These are phyloP conservation scores for Aspergillus ruber DNA, from an alignment of 2,329 filamentous ascomycete genomes.

Conservation along the genomic window DNA sequence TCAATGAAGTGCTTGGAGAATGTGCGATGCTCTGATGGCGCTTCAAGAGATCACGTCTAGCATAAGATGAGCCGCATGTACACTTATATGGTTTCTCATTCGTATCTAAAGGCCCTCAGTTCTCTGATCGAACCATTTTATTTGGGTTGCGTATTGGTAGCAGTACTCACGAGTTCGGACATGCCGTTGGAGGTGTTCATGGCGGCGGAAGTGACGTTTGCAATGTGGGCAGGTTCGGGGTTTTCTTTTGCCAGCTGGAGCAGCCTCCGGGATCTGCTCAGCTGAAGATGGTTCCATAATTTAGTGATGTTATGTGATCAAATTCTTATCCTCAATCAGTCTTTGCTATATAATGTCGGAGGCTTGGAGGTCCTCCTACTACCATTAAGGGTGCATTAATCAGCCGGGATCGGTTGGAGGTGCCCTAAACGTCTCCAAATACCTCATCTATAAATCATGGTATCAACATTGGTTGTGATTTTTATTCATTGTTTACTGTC, in stretches of 20 bases:
- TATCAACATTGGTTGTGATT: too few species aligned
- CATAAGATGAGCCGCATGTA: constrained; percentile 9
- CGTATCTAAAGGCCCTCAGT: not conserved
- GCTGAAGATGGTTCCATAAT: not conserved
- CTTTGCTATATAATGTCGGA: too few species aligned
- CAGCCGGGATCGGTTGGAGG: too few species aligned
- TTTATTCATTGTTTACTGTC: too few species aligned
- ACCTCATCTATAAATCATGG: too few species aligned
- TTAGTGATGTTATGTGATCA: not conserved
- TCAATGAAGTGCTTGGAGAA: constrained; percentile 4
- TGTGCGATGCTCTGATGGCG: constrained; percentile 9
- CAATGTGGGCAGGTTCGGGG: constrained; percentile 8
- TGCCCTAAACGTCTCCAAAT: too few species aligned
- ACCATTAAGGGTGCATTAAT: too few species aligned
- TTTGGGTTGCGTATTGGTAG: not conserved
- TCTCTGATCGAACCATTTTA: not conserved
- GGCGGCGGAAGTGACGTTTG: constrained; percentile 9
- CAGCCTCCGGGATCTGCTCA: not conserved
- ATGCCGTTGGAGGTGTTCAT: constrained; percentile 12
- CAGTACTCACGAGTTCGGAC: constrained; percentile 8
- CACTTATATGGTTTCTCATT: constrained; percentile 12
- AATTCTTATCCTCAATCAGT: not conserved
- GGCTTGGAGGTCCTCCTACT: too few species aligned
- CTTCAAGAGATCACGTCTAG: constrained; percentile 9
- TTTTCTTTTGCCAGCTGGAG: not conserved